phyloP scores from a whole-genome alignment of 768 basidiomycete genomes.

The Lentinus brumalis region DNA sequence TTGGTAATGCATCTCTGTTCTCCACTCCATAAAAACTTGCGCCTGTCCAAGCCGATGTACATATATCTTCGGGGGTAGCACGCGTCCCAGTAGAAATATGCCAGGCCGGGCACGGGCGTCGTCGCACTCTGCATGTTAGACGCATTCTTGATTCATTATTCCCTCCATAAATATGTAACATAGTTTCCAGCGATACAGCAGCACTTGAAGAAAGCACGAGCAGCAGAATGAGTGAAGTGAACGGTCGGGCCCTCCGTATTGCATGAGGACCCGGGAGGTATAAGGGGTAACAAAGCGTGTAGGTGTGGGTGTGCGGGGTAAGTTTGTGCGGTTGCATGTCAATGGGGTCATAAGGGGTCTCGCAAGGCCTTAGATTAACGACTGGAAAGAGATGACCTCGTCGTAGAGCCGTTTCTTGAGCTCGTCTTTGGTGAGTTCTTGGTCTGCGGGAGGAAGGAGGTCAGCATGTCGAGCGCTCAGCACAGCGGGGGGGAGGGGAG shows the following conservation, averaged over 20 bases:
- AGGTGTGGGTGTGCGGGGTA: background rate
- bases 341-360: slow-evolving; percentile 9
- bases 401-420: slow-evolving; percentile 81
- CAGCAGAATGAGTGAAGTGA: too few relatives aligned
- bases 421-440: slow-evolving; percentile 66
- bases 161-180: slow-evolving; percentile 18
- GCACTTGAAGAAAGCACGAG: background rate
- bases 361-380: slow-evolving; percentile 49
- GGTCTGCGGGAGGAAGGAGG: slow-evolving; percentile 44
- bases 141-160: background rate
- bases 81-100: too few relatives aligned
- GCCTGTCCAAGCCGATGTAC: background rate
- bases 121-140: background rate
- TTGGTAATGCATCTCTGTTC: background rate
- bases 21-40: background rate
- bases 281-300: background rate
- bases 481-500: too few relatives aligned
- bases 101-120: too few relatives aligned
- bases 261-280: background rate
- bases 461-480: slow-evolving; percentile 27
- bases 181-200: background rate
- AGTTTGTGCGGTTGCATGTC: background rate
- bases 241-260: too few relatives aligned
- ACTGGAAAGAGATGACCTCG: slow-evolving; percentile 77
- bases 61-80: background rate